phyloP scores from a whole-genome alignment of 2,329 filamentous ascomycete genomes.

The Apiospora phragmitis region DNA sequence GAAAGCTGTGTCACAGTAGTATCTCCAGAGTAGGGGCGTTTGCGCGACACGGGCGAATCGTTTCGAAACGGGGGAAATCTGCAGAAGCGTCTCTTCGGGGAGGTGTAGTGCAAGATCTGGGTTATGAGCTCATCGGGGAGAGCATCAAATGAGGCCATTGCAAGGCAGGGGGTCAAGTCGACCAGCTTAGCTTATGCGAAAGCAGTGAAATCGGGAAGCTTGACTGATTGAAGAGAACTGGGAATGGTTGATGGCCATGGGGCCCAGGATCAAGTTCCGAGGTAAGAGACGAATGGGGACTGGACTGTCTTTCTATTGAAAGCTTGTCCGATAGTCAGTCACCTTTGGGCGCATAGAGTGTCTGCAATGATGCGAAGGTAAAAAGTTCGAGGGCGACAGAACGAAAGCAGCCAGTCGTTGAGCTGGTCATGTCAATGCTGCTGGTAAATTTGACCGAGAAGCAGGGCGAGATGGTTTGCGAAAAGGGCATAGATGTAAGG shows the following conservation, averaged over 20 bases:
- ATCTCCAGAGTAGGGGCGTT: conserved; percentile 77
- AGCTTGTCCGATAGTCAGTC: neutral
- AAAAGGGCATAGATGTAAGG: neutral
- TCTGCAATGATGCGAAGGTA: neutral
- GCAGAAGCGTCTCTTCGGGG: conserved; percentile 53
- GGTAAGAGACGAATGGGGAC: neutral
- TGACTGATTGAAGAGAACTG: neutral
- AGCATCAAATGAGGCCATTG: conserved; percentile 35
- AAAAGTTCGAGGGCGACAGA: neutral
- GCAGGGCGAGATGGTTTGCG: neutral
- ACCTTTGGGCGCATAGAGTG: neutral
- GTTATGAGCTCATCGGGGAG: conserved; percentile 86
- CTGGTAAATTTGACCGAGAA: neutral
- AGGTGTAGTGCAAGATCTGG: conserved; percentile 68
- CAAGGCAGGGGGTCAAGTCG: neutral
- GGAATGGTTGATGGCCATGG: neutral
- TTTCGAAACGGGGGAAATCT: conserved; percentile 56
- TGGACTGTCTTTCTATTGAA: neutral
- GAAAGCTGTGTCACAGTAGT: conserved; percentile 70
- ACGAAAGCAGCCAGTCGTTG: neutral
- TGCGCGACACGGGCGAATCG: conserved; percentile 66
- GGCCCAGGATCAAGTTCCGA: neutral
- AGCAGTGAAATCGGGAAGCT: neutral
- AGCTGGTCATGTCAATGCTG: neutral
- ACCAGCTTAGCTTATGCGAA: neutral